Base-by-base conservation (phyloP, 345 rosid species). In the Rhizophora apiculata region DNA sequence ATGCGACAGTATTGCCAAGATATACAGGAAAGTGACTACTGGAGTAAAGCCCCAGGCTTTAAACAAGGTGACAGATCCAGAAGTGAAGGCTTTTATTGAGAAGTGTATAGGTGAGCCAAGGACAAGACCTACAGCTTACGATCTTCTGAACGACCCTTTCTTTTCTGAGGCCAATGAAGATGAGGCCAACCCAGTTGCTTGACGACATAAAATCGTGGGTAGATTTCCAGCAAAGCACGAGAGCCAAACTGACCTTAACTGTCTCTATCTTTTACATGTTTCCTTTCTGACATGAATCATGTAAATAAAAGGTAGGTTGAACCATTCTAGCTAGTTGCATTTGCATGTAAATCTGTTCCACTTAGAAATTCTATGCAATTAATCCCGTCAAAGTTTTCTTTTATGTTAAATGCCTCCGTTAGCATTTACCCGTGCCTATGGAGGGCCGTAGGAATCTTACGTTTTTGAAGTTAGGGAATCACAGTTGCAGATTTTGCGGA, bases 1-100 rank as follows among this genome's bases (percentile, higher is more conserved):
- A 78, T 88, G 88, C 29, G 82, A 88, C 78, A 88, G 76, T 60
- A 68, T 88, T n/a, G 90, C 85, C 60, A 86, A 86, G 80, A 88
- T 88, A 76, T 86, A 88, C 84, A 88, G 74, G 82, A 88, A 88
- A 75, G 89, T 88, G 32, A 84, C 88, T 1, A 29, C 79, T 13
- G 90, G 93, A 63, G 68, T 80, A 27, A 78, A 79, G 76, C 93
- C 90, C 20, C 87, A 68, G 73, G 82, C 86, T 59, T 63, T 88
- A 79, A 77, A 36, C 76, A 65, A 63, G 49, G 82, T 88, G 51
- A 64, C 63, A 27, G 82, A 84, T 74, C 84, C 76, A 22, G 90
- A 88, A 63, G 80, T 86, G 67, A 86, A 79, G 81, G 85, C 81
- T 51, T 88, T 88, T 68, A 88, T 88, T 16, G 81, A 78, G 79